A percentile compares a stretch with the other conserved stretches of the same genome.
These are phyloP conservation scores for Raffaelea arxii DNA, from an alignment of 2,329 filamentous ascomycete species.

Conservation along the genomic window DNA sequence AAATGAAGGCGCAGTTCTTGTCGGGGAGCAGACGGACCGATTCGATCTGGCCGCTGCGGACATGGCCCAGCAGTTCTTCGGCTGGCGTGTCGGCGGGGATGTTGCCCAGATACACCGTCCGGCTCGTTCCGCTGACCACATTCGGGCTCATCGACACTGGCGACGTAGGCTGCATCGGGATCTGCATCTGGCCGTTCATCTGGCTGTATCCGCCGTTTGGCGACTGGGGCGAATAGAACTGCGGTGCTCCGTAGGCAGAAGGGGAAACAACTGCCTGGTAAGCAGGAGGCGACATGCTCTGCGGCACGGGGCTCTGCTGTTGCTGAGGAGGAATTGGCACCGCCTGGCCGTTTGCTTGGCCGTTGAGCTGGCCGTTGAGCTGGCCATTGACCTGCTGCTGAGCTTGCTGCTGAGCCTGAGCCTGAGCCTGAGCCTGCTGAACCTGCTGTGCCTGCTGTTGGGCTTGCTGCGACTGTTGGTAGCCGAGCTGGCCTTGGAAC, in stretches of 20 bases:
- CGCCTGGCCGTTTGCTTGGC: conserved; percentile 45
- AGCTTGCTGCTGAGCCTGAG: conserved; percentile 38
- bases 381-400: conserved; percentile 38
- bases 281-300: conserved; percentile 68
- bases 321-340: conserved; percentile 36
- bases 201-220: conserved; percentile 67
- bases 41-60: conserved; percentile 95
- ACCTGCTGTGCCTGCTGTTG: conserved; percentile 54
- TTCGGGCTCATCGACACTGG: conserved; percentile 69
- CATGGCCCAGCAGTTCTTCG: conserved; percentile 92
- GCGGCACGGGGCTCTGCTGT: conserved; percentile 62
- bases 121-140: conserved; percentile 80
- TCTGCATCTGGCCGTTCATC: conserved; percentile 49
- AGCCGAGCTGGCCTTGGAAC: conserved; percentile 75
- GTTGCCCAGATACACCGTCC: conserved; percentile 95
- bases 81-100: conserved; percentile 96
- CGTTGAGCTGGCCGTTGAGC: conserved; percentile 47
- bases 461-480: conserved; percentile 54
- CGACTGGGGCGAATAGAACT: conserved; percentile 79
- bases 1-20: conserved; percentile 99
- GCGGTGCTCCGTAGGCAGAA: conserved; percentile 69
- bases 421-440: conserved; percentile 55
- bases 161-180: conserved; percentile 57
- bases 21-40: conserved; percentile 94
- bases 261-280: conserved; percentile 83